Percentiles rank a stretch among this genome's conserved stretches.
phyloP scores from a whole-genome alignment of 225 moss, liverwort and hornwort species.

The Neckera pumila region DNA sequence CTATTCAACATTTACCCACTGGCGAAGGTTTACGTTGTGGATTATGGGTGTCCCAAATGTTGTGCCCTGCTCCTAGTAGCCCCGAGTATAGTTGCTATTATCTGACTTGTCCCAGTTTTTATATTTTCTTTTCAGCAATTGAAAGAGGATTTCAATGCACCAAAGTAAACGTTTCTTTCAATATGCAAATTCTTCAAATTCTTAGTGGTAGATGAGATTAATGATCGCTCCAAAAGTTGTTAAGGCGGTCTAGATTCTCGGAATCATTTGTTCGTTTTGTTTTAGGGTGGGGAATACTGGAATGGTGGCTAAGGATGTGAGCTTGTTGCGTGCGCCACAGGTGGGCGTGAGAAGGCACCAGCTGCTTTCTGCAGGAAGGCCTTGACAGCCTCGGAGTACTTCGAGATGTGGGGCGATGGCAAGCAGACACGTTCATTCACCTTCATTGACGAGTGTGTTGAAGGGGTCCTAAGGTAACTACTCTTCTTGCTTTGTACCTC shows the following conservation, averaged over 20 bases:
- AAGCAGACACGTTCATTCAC: slow-evolving; percentile 85
- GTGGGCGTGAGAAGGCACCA: slow-evolving; percentile 86
- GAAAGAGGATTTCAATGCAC: not conserved
- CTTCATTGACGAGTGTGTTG: slow-evolving; percentile 91
- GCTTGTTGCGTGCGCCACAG: slow-evolving; percentile 6
- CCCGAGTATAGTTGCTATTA: not conserved
- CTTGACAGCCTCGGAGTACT: slow-evolving; percentile 54
- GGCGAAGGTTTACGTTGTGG: not conserved
- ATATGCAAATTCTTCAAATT: not conserved
- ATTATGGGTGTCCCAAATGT: not conserved
- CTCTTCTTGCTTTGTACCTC: not conserved
- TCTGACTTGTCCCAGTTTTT: not conserved
- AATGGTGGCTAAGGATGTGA: not conserved
- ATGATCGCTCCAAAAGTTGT: no score
- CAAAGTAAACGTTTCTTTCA: not conserved
- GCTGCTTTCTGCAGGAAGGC: slow-evolving; percentile 87
- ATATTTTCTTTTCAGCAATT: not conserved
- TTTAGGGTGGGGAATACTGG: not conserved
- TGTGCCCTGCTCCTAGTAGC: not conserved
- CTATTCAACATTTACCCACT: not conserved
- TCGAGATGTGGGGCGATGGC: slow-evolving; percentile 95
- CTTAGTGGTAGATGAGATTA: not conserved
- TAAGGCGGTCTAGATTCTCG: not conserved
- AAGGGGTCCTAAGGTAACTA: slow-evolving; percentile 62
- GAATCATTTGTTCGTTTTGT: not conserved